Evolutionary conservation across 768 basidiomycete species (phyloP).

Genomic region (Coprinopsis sp.): DNA sequence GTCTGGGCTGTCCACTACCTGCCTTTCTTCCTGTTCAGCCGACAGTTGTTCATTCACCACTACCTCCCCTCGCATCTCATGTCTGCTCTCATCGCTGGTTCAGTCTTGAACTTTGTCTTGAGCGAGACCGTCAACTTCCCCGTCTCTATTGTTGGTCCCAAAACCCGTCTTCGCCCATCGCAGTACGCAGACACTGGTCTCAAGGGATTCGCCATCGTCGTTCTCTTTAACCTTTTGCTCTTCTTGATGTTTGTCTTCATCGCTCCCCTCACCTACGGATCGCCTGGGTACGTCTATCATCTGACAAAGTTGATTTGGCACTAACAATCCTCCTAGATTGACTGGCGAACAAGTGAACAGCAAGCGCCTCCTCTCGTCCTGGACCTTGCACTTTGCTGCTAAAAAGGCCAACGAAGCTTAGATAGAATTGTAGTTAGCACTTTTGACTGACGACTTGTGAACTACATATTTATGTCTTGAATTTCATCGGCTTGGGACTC

Average conservation of each 20-base stretch:
- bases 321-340: slow-evolving; percentile 46
- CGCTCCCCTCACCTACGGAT: slow-evolving; percentile 90
- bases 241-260: slow-evolving; percentile 69
- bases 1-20: slow-evolving; percentile 95
- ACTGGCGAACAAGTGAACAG: slow-evolving; percentile 82
- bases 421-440: not conserved
- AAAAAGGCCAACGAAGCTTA: slow-evolving; percentile 49
- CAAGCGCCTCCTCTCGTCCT: slow-evolving; percentile 77
- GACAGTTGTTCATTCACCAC: slow-evolving; percentile 96
- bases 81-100: slow-evolving; percentile 87
- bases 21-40: slow-evolving; percentile 97
- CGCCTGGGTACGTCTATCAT: slow-evolving; percentile 72
- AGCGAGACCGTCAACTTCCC: slow-evolving; percentile 92
- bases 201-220: slow-evolving; percentile 65
- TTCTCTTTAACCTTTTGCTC: slow-evolving; percentile 53
- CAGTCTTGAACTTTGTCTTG: slow-evolving; percentile 85
- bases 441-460: no score
- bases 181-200: slow-evolving; percentile 73
- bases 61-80: slow-evolving; percentile 96
- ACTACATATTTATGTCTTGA: not conserved
- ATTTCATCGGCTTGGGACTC: not conserved
- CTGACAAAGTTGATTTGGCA: slow-evolving; percentile 5
- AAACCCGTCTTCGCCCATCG: slow-evolving; percentile 48
- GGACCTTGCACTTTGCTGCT: slow-evolving; percentile 92
- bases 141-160: slow-evolving; percentile 69